These are phyloP conservation scores for Chondrostereum purpureum DNA, from an alignment of 1,284 basidiomycete species.

Conservation along the genomic window DNA sequence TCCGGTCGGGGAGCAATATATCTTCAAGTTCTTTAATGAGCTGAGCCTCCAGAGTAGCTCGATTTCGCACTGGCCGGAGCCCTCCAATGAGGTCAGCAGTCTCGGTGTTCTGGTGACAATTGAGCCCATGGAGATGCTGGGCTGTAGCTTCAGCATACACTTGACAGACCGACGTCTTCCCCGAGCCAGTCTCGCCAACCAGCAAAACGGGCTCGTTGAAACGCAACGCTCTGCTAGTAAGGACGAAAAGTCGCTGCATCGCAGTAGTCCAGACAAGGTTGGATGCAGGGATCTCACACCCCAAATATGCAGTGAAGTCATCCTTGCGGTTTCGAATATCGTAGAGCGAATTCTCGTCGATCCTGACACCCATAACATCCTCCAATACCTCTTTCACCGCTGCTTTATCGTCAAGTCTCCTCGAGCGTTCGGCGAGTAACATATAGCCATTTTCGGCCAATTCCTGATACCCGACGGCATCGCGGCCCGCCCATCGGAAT, in stretches of 20 bases:
- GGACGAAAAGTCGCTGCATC: slow-evolving; percentile 85
- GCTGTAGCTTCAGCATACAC: slow-evolving; percentile 69
- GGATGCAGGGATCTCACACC: slow-evolving; percentile 46
- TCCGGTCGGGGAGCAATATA: slow-evolving; percentile 35
- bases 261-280: slow-evolving; percentile 86
- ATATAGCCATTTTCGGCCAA: slow-evolving; percentile 97
- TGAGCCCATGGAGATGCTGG: slow-evolving; percentile 71
- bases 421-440: slow-evolving; percentile 90
- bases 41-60: slow-evolving; percentile 42
- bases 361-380: slow-evolving; percentile 80
- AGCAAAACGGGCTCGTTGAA: slow-evolving; percentile 95
- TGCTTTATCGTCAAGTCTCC: slow-evolving; percentile 79
- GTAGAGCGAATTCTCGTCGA: slow-evolving; percentile 73
- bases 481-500: slow-evolving; percentile 94
- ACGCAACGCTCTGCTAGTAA: slow-evolving; percentile 78
- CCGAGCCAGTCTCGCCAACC: slow-evolving; percentile 97
- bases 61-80: slow-evolving; percentile 88
- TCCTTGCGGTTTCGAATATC: slow-evolving; percentile 42
- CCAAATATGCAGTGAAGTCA: slow-evolving; percentile 45
- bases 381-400: slow-evolving; percentile 94
- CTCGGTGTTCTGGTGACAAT: slow-evolving; percentile 99
- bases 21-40: slow-evolving; percentile 34
- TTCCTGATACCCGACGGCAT: slow-evolving; percentile 85
- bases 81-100: slow-evolving; percentile 96
- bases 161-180: slow-evolving; percentile 97